Base-by-base conservation (phyloP, 164 flowering plant genomes). In the Tetracentron sinense region DNA sequence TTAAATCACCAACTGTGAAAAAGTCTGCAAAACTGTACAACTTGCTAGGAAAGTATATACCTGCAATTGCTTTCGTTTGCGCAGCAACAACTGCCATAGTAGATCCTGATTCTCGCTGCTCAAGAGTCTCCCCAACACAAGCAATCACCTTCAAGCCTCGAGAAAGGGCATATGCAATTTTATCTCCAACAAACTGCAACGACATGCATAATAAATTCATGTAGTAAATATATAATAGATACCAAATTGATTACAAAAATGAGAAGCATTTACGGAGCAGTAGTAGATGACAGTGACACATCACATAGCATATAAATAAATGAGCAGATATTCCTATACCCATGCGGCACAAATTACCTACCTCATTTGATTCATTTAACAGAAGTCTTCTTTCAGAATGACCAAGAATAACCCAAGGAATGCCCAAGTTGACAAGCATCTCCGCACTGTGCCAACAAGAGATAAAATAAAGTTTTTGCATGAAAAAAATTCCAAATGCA, bases 71-170 rank as follows among this genome's bases (percentile, higher is more conserved):
- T 77, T 88, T 83, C 48, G 88, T 85, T 71, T 90, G 97, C 47
- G 79, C 88, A 69, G 90, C 79, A 73, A 86, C 90, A 58, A 90
- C 89, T 55, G 70, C 82, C 83, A 88, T 38, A 30, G 95, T 85
- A 33, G 88, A 70, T 59, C 97, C 97, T 21, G 95, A 67, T 65
- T 90, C 97, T 62, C 92, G 76, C 77, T 88, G 90, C 71, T 88
- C 89, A 62, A 90, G 89, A 62, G 90, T 85, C 78, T 86, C 92
- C 19, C 97, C 97, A 60, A 90, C 75, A 72, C 97, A 90, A 33
- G 90, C 97, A 57, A 88, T 85, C 62, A 90, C 96, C 71, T 86
- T 84, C 74, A 90, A 53, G 53, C 94, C 94, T 80, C 75, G 76
- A 60, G 86, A 70, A 66, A 88, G 90, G 12, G 97, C 95, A 78